Conservation (phyloP, 208 protist genomes). For the Trypanosoma vivax region DNA sequence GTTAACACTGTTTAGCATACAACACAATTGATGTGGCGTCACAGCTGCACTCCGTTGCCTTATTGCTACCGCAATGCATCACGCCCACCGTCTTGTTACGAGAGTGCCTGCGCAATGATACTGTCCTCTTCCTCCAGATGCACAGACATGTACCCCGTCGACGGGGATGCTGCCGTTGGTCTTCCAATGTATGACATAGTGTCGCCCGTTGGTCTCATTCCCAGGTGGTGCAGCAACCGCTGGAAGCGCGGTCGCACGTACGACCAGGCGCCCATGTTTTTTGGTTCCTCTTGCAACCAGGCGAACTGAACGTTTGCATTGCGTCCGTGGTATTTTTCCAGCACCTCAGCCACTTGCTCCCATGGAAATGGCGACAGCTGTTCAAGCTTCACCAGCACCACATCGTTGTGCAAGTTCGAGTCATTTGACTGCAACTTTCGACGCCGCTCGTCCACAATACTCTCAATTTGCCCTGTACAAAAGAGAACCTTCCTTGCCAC, state of each 20-base stretch:
- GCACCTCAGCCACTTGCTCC: conserved; percentile 87
- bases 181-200: conserved; percentile 71
- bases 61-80: background rate
- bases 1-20: too few relatives aligned
- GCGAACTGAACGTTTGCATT: conserved; percentile 84
- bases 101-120: conserved; percentile 58
- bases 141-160: conserved; percentile 83
- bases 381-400: conserved; percentile 92
- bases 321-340: conserved; percentile 80
- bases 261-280: conserved; percentile 96
- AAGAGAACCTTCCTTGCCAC: conserved; percentile 92
- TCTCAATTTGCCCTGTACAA: conserved; percentile 98
- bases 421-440: conserved; percentile 41
- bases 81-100: conserved; percentile 17
- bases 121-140: conserved; percentile 84
- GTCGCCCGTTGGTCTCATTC: conserved; percentile 22
- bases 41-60: background rate
- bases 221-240: conserved; percentile 59
- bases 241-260: conserved; percentile 80
- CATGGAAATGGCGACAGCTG: conserved; percentile 98
- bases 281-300: conserved; percentile 98
- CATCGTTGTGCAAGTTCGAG: conserved; percentile 55
- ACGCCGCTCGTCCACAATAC: conserved; percentile 87
- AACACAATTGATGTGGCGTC: too few relatives aligned
- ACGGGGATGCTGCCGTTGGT: conserved; percentile 69